These are phyloP conservation scores for Diaporthe sp. DNA, from an alignment of 2,329 filamentous ascomycete species.

Conservation along the genomic window DNA sequence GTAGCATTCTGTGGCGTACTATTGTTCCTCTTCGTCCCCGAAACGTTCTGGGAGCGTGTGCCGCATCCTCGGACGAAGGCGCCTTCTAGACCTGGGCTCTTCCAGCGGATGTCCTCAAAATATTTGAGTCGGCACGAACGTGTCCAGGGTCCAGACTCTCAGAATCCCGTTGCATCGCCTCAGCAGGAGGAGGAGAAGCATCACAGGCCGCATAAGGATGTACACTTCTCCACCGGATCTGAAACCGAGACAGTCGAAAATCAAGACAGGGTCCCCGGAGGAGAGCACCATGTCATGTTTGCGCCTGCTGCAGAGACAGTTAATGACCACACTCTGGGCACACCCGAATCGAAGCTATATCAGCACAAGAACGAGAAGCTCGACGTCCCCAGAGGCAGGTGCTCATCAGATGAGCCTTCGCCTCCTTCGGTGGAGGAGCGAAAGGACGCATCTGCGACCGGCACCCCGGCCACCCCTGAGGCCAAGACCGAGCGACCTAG, in stretches of 20 bases:
- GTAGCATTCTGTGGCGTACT: constrained; percentile 79
- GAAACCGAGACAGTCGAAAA: constrained; percentile 17
- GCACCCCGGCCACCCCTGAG: not conserved
- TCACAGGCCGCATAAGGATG: constrained; percentile 46
- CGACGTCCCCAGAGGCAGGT: constrained; percentile 16
- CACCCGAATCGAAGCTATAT: not conserved
- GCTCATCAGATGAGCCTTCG: constrained; percentile 7
- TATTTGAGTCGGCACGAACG: constrained; percentile 42
- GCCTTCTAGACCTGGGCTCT: constrained; percentile 54
- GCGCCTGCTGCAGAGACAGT: constrained; percentile 51
- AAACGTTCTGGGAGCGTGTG: constrained; percentile 95
- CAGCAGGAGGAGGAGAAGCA: constrained; percentile 5
- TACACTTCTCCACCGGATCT: constrained; percentile 15
- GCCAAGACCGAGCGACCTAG: constrained; percentile 30
- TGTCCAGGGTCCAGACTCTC: not conserved
- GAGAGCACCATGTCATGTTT: constrained; percentile 70
- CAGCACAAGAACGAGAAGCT: constrained; percentile 13
- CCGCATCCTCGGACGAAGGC: constrained; percentile 63
- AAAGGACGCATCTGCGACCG: not conserved
- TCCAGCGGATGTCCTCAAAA: constrained; percentile 63
- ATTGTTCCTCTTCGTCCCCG: constrained; percentile 91
- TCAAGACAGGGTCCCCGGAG: constrained; percentile 10
- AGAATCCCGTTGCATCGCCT: constrained; percentile 22
- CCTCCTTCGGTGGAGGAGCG: not conserved
- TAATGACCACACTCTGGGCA: constrained; percentile 2